A percentile compares a stretch with the other conserved stretches of the same genome.
Conservation (phyloP, 1,284 basidiomycete genomes). For the Veloboletus limbatus region DNA sequence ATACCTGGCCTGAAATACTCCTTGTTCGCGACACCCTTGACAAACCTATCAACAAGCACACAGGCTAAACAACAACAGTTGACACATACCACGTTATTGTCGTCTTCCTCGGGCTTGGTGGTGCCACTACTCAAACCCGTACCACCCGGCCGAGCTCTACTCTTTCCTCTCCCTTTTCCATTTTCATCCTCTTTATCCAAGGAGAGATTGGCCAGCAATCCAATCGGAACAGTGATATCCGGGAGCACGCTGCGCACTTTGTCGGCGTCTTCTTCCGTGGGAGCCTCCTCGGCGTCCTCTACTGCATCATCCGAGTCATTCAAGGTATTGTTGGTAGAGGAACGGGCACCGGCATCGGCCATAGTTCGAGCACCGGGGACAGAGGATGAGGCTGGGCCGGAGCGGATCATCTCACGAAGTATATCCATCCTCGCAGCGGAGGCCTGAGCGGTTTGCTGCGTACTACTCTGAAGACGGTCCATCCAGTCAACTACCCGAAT, state of each 20-base stretch:
- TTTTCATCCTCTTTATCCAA: constrained; percentile 51
- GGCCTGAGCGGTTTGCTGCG: constrained; percentile 25
- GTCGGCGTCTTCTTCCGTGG: constrained; percentile 33
- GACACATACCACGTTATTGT: constrained; percentile 60
- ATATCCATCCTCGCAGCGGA: constrained; percentile 26
- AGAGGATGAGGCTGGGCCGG: constrained; percentile 29
- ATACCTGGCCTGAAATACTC: constrained; percentile 77
- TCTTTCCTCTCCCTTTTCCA: constrained; percentile 37
- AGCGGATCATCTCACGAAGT: constrained; percentile 28
- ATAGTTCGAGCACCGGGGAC: background rate
- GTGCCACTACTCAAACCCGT: constrained; percentile 8
- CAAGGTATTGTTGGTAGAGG: background rate
- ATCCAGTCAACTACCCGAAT: constrained; percentile 71
- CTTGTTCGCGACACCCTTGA: constrained; percentile 68
- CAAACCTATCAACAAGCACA: constrained; percentile 25
- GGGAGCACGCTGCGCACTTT: constrained; percentile 54
- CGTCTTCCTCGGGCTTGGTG: constrained; percentile 43
- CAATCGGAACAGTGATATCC: constrained; percentile 67
- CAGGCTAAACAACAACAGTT: background rate
- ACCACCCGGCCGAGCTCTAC: constrained; percentile 24
- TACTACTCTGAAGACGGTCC: constrained; percentile 43
- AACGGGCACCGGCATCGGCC: background rate
- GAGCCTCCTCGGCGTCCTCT: constrained; percentile 31
- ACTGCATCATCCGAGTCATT: constrained; percentile 16
- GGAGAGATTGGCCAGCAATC: constrained; percentile 68